phyloP scores from a whole-genome alignment of 2,329 filamentous ascomycete species.

The Colletotrichum theobromicola region DNA sequence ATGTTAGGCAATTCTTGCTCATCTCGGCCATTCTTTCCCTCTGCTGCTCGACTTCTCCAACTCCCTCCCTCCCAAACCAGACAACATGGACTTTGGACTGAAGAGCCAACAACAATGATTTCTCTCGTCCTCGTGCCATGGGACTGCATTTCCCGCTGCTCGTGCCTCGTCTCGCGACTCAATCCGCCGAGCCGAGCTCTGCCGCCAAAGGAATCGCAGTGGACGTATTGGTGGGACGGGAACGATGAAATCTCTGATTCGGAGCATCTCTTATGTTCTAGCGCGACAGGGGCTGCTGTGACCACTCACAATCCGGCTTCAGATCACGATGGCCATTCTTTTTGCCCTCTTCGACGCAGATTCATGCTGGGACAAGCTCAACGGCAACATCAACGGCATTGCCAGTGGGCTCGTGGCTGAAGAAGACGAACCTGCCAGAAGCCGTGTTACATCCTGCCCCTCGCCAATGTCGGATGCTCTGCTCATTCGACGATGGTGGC shows the following conservation, averaged over 20 bases:
- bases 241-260: slow-evolving; percentile 9
- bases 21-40: slow-evolving; percentile 16
- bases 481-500: not conserved
- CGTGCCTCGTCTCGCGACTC: not conserved
- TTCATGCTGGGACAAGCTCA: not conserved
- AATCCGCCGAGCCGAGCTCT: not conserved
- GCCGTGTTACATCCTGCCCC: not conserved
- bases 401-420: not conserved
- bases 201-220: not conserved
- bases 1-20: slow-evolving; percentile 9
- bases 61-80: not conserved
- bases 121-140: not conserved
- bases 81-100: not conserved
- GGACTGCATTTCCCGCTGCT: not conserved
- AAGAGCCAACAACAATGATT: not conserved
- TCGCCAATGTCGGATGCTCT: not conserved
- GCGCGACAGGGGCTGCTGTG: not conserved
- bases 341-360: not conserved
- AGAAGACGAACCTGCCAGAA: not conserved
- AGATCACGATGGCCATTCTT: not conserved
- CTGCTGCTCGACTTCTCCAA: not conserved
- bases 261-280: not conserved
- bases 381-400: not conserved
- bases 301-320: not conserved
- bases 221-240: not conserved